Evolutionary conservation across 2,329 filamentous ascomycete species (phyloP).

Genomic region (Geosmithia flava): DNA sequence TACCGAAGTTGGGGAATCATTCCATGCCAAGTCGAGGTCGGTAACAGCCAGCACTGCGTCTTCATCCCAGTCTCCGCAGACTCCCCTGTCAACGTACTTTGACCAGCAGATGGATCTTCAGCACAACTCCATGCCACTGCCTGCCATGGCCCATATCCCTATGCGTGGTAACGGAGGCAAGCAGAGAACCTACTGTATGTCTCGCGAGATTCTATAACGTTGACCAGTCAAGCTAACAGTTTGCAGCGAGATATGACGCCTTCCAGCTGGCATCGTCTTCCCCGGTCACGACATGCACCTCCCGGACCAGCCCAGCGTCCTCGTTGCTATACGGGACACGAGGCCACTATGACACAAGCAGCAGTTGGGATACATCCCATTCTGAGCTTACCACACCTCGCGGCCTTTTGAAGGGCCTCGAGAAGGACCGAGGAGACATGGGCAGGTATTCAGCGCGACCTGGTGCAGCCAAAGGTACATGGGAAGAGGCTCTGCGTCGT

Average conservation of each 20-base stretch:
- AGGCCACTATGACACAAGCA: no score
- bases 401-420: background rate
- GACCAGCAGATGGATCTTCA: background rate
- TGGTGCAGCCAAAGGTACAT: slow-evolving; percentile 14
- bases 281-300: no score
- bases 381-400: background rate
- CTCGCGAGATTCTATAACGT: no score
- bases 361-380: no score
- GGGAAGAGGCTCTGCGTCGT: slow-evolving; percentile 15
- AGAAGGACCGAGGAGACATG: background rate
- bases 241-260: no score
- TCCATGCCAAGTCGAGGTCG: slow-evolving; percentile 14
- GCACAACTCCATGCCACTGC: background rate
- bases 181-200: no score
- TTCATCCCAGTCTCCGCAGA: slow-evolving; percentile 9
- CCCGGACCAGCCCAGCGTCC: no score
- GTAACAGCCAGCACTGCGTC: slow-evolving; percentile 17
- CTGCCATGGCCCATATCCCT: background rate
- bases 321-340: no score
- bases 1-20: slow-evolving; percentile 14
- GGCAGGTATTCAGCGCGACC: slow-evolving; percentile 3
- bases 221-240: no score
- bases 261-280: no score
- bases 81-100: slow-evolving; percentile 11
- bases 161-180: no score